Conservation (phyloP, 257 asterid genomes). For the Capsicum baccatum region DNA sequence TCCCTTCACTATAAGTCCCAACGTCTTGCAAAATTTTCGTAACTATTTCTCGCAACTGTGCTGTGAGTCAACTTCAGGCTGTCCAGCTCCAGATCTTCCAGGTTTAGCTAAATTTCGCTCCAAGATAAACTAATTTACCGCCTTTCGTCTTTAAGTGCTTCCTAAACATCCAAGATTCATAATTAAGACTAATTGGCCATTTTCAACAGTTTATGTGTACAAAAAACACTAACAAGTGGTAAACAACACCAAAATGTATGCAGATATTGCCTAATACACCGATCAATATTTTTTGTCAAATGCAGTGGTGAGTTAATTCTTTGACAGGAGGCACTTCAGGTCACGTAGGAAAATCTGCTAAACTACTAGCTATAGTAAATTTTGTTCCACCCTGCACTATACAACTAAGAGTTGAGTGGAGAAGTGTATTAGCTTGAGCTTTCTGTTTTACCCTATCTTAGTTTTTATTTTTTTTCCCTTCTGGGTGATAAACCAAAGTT, state of each 20-base stretch:
- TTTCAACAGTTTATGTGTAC: background rate
- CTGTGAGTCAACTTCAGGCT: background rate
- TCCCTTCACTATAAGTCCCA: background rate
- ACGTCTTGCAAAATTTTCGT: background rate
- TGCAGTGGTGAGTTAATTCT: slow-evolving; percentile 14
- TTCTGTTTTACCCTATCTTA: background rate
- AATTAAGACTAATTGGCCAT: background rate
- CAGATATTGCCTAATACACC: background rate
- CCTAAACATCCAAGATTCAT: background rate
- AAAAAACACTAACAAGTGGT: background rate
- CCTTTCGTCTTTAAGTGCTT: background rate
- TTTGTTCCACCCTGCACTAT: slow-evolving; percentile 11
- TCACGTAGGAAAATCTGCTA: slow-evolving; percentile 1
- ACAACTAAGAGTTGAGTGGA: background rate
- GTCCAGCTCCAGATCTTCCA: slow-evolving; percentile 5
- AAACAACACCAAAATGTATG: background rate
- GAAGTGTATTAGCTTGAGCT: background rate
- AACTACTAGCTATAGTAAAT: background rate
- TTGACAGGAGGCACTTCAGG: background rate
- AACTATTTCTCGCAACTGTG: background rate
- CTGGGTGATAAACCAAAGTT: background rate
- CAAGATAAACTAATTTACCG: background rate
- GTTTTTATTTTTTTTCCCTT: background rate
- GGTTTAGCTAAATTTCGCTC: background rate
- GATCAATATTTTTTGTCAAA: background rate